A percentile compares a stretch with the other conserved stretches of the same genome.
Conservation (phyloP, 169 alveolate species). For the Babesia bigemina region DNA sequence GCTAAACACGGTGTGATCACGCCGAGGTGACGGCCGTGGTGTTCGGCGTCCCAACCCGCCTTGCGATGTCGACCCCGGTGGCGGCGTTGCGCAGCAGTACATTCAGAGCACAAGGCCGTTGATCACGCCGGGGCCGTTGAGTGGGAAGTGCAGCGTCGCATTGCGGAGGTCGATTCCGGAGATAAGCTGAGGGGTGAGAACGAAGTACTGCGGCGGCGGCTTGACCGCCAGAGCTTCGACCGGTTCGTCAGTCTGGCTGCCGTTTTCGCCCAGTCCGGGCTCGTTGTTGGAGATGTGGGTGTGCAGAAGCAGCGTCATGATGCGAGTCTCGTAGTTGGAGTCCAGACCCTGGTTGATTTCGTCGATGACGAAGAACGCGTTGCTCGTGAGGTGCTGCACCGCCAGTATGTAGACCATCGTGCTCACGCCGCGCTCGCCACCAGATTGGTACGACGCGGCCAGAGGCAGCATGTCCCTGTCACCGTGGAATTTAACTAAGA, state of each 20-base stretch:
- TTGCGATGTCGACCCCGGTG: too few relatives aligned
- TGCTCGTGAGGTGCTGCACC: slow-evolving; percentile 72
- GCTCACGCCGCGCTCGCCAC: slow-evolving; percentile 79
- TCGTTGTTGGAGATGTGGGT: slow-evolving; percentile 6
- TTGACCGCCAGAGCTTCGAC: not conserved
- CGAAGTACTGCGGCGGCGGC: slow-evolving; percentile 72
- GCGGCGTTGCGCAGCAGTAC: not conserved
- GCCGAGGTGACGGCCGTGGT: too few relatives aligned
- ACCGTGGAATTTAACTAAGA: slow-evolving; percentile 68
- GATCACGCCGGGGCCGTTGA: slow-evolving; percentile 62
- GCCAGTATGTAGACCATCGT: slow-evolving; percentile 77
- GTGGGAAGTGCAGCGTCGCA: slow-evolving; percentile 68
- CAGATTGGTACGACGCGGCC: slow-evolving; percentile 77
- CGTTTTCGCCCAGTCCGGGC: slow-evolving; percentile 5
- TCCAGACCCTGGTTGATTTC: slow-evolving; percentile 80
- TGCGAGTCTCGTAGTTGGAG: slow-evolving; percentile 66
- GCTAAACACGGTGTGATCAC: too few relatives aligned
- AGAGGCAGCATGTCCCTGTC: slow-evolving; percentile 70
- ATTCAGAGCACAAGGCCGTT: slow-evolving; percentile 19
- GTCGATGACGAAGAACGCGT: slow-evolving; percentile 75
- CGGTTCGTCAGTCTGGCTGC: slow-evolving; percentile 19
- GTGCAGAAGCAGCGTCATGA: slow-evolving; percentile 63
- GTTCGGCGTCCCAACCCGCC: too few relatives aligned
- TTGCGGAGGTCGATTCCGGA: slow-evolving; percentile 44
- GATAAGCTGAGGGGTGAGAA: slow-evolving; percentile 75